phyloP scores from a whole-genome alignment of 2,329 filamentous ascomycete species.

The Ophiobolus disseminans region DNA sequence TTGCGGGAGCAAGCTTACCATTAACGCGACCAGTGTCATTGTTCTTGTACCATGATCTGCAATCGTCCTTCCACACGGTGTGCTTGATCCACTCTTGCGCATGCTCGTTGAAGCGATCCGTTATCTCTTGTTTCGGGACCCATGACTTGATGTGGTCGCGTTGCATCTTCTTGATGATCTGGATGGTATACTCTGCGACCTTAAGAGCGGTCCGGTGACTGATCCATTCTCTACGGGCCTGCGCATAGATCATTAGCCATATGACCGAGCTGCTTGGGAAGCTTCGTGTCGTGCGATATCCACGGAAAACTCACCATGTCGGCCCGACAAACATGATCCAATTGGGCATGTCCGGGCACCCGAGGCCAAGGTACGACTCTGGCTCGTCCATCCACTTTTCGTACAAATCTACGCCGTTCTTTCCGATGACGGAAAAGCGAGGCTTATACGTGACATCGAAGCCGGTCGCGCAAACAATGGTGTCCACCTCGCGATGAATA shows the following conservation, averaged over 20 bases:
- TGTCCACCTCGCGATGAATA: constrained; percentile 50
- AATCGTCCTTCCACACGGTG: constrained; percentile 58
- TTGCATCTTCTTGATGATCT: constrained; percentile 57
- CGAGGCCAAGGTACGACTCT: constrained; percentile 53
- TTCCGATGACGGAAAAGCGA: constrained; percentile 53
- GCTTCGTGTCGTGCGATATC: too few relatives aligned
- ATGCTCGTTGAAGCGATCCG: constrained; percentile 54
- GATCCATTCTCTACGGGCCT: constrained; percentile 57
- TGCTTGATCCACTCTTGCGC: constrained; percentile 58
- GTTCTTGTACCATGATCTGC: constrained; percentile 57
- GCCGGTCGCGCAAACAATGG: constrained; percentile 55
- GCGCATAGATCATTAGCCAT: constrained; percentile 2
- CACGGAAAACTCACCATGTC: constrained; percentile 22
- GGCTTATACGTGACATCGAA: constrained; percentile 55
- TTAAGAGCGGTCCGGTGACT: constrained; percentile 51
- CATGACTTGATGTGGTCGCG: constrained; percentile 54
- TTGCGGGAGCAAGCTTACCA: constrained; percentile 3
- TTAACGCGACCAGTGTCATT: constrained; percentile 46
- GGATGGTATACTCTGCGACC: constrained; percentile 51
- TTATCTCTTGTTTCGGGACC: constrained; percentile 51
- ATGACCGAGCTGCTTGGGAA: too few relatives aligned
- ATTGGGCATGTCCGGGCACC: constrained; percentile 54
- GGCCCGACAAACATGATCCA: constrained; percentile 52
- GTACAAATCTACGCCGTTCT: constrained; percentile 49
- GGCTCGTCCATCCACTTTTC: constrained; percentile 51